Percentiles rank a stretch among this genome's conserved stretches.
Evolutionary conservation across 2,329 filamentous ascomycete species (phyloP).

Genomic region (Neocatenulostroma microsporum): DNA sequence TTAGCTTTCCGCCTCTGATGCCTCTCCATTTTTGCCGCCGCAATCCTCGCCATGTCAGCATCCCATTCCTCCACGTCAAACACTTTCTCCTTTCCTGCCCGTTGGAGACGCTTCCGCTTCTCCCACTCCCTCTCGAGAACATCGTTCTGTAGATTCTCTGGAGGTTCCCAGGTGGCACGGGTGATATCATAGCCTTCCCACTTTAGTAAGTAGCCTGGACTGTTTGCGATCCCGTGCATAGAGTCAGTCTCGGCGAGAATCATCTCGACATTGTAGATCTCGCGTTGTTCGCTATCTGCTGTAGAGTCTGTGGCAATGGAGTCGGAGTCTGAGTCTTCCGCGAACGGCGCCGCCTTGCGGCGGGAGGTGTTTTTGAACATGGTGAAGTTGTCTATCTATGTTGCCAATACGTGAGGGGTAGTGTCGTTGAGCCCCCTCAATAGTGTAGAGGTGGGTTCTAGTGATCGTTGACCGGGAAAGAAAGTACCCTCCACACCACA

Average conservation of each 20-base stretch:
- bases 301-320: slow-evolving; percentile 25
- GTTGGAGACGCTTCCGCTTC: slow-evolving; percentile 12
- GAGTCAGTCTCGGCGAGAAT: slow-evolving; percentile 20
- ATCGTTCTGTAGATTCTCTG: slow-evolving; percentile 11
- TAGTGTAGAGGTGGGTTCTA: too few species aligned
- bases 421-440: too few species aligned
- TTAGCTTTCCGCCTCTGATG: slow-evolving; percentile 19
- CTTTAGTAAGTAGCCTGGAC: slow-evolving; percentile 24
- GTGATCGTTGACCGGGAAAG: too few species aligned
- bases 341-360: not conserved
- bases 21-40: slow-evolving; percentile 10
- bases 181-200: slow-evolving; percentile 26
- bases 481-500: too few species aligned
- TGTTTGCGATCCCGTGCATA: slow-evolving; percentile 4
- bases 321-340: slow-evolving; percentile 20
- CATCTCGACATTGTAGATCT: slow-evolving; percentile 23
- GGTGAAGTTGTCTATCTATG: too few species aligned
- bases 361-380: slow-evolving; percentile 3
- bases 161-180: slow-evolving; percentile 25
- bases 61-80: slow-evolving; percentile 21
- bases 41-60: slow-evolving; percentile 7
- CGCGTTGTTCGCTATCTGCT: slow-evolving; percentile 13
- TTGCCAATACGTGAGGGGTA: too few species aligned
- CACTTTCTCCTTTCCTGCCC: slow-evolving; percentile 11
- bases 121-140: slow-evolving; percentile 19